These are phyloP conservation scores for Abelmoschus esculentus DNA, from an alignment of 345 rosid species.

Conservation along the genomic window DNA sequence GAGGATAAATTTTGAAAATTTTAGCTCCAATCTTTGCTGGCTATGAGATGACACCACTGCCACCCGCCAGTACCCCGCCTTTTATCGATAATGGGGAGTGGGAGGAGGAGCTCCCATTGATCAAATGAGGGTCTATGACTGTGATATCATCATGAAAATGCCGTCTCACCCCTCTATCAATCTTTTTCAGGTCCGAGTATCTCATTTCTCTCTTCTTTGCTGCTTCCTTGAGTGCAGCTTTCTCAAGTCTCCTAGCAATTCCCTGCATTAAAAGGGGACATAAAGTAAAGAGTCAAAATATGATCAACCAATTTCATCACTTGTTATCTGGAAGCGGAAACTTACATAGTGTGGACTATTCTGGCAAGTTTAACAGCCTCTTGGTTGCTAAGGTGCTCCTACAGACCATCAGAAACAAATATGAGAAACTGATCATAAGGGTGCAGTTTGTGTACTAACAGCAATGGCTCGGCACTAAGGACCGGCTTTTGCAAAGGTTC, in stretches of 20 bases:
- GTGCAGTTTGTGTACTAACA: conserved; percentile 38
- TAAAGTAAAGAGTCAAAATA: no score
- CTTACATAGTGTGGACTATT: conserved; percentile 50
- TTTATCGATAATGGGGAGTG: conserved; percentile 36
- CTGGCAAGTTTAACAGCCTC: conserved; percentile 54
- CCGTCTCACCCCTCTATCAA: conserved; percentile 56
- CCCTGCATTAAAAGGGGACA: conserved; percentile 35
- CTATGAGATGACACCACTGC: no score
- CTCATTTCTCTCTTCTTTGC: conserved; percentile 85
- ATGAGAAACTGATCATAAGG: conserved; percentile 64
- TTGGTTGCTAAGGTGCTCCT: conserved; percentile 77
- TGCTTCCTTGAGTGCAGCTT: conserved; percentile 58
- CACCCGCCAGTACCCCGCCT: conserved; percentile 16
- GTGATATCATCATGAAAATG: conserved; percentile 78
- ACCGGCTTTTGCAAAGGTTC: conserved; percentile 59
- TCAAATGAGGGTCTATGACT: conserved; percentile 24
- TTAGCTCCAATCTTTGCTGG: neutral
- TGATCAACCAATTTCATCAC: neutral
- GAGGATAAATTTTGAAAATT: neutral
- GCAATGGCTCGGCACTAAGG: conserved; percentile 57
- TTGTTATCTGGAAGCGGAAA: neutral
- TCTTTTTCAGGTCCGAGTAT: conserved; percentile 57
- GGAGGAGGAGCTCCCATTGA: conserved; percentile 7
- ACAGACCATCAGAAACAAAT: conserved; percentile 84
- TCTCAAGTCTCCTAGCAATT: conserved; percentile 56